Evolutionary conservation across 257 asterid species (phyloP), one percentile per base, ranked within the genome.

Genomic region (Nicotiana tabacum): DNA sequence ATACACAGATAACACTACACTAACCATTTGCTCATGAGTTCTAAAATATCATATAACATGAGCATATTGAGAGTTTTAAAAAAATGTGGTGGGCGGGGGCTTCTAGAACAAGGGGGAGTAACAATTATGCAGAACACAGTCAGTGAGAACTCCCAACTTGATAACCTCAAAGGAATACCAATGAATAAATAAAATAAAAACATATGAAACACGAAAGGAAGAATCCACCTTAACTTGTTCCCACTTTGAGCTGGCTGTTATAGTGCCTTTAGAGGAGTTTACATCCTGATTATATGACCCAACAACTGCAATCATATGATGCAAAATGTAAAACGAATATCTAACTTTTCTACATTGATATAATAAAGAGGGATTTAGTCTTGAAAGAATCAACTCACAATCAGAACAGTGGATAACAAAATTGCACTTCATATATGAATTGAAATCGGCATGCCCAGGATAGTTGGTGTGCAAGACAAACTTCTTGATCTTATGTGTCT

Each of bases 401-500:
- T 91, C 92, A 65, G 90, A 86, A 77, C 83, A 83, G 83, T 81
- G 65, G 68, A 92, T 88, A 82, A 91, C 90, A 88, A 93, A 93
- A 83, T 93, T 93, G 90, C 97, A 92, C 86, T 93, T 93, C 92
- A 91, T 91, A 85, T 93, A 93, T 53, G 96, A 89, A 87, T 93
- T 92, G 89, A 93, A 93, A 92, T 93, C 96, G 11, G 95, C 93
- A 83, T 93, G 97, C 77, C 98, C 98, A n/a, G 98, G 97, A 86
- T 92, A 93, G 91, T 93, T 93, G 15, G 97, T 91, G 76, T 93
- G 98, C 87, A 93, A 89, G 60, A 93, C 93, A 83, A 93, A 93
- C 88, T 93, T 93, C 87, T 93, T 93, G 55, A 93, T 82, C 84
- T 89, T 93, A 81, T 93, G 98, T 0, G 91, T 93, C 98, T 93